A percentile compares a stretch with the other conserved stretches of the same genome.
phyloP scores from a whole-genome alignment of 345 rosid species.

The Aquilaria yunnanensis region DNA sequence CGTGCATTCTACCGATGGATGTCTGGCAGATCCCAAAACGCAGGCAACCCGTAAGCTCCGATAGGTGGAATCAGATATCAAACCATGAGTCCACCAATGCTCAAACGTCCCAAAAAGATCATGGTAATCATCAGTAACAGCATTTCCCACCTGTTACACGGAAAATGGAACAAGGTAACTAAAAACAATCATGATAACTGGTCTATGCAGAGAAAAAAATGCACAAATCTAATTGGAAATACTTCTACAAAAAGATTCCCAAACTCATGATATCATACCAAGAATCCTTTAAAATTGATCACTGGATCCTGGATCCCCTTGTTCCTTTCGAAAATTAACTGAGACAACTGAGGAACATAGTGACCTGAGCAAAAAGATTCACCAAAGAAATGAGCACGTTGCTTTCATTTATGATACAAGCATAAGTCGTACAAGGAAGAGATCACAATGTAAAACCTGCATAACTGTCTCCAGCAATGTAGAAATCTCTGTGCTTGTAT shows the following conservation, averaged over 20 bases:
- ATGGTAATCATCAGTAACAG: constrained; percentile 87
- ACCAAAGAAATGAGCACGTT: not conserved
- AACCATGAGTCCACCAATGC: constrained; percentile 96
- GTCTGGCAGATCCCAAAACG: constrained; percentile 47
- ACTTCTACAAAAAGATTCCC: not conserved
- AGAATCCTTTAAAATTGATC: constrained; percentile 88
- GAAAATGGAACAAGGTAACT: constrained; percentile 2
- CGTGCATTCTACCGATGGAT: constrained; percentile 64
- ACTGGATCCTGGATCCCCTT: constrained; percentile 56
- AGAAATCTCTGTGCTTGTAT: constrained; percentile 90
- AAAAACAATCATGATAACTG: not conserved
- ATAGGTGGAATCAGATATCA: constrained; percentile 88
- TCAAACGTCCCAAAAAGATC: constrained; percentile 83
- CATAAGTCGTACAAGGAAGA: constrained; percentile 1
- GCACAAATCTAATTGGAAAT: not conserved
- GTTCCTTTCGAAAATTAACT: constrained; percentile 60
- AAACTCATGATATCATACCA: constrained; percentile 37
- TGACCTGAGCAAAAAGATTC: constrained; percentile 50
- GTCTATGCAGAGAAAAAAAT: too few relatives aligned
- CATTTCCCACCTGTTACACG: constrained; percentile 73
- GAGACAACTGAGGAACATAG: constrained; percentile 95
- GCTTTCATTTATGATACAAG: not conserved
- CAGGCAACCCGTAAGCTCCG: constrained; percentile 45
- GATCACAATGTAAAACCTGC: constrained; percentile 43
- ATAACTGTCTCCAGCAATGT: constrained; percentile 95